These are phyloP conservation scores for Hyphopichia pseudoburtonii DNA, from an alignment of 1,139 yeast species.

Conservation along the genomic window DNA sequence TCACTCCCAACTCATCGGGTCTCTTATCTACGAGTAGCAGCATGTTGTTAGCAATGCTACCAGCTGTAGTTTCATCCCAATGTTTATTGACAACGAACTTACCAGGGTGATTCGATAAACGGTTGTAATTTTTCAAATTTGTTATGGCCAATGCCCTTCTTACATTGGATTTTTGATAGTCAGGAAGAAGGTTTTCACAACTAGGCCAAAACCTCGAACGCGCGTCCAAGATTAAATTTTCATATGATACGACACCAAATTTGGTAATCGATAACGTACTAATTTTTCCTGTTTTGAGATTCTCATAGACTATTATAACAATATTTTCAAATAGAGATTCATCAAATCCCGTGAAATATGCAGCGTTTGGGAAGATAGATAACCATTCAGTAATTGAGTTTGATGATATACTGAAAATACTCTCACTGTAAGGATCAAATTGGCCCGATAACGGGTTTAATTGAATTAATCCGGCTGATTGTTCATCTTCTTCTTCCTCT, in stretches of 20 bases:
- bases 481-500: background rate
- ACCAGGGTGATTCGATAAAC: slow-evolving; percentile 39
- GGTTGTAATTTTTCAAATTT: slow-evolving; percentile 64
- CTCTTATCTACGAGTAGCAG: slow-evolving; percentile 44
- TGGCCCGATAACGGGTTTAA: slow-evolving; percentile 20
- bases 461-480: slow-evolving; percentile 1
- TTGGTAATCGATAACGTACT: slow-evolving; percentile 65
- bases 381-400: slow-evolving; percentile 31
- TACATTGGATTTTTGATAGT: slow-evolving; percentile 55
- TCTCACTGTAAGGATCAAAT: slow-evolving; percentile 15
- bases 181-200: slow-evolving; percentile 61
- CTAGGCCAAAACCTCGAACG: slow-evolving; percentile 78
- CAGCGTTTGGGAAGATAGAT: slow-evolving; percentile 49
- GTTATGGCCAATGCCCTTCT: slow-evolving; percentile 78
- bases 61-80: slow-evolving; percentile 82
- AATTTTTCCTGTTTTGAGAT: slow-evolving; percentile 44
- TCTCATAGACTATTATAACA: slow-evolving; percentile 54
- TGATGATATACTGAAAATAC: slow-evolving; percentile 2
- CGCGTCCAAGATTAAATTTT: slow-evolving; percentile 58
- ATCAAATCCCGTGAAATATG: slow-evolving; percentile 57
- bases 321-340: slow-evolving; percentile 50
- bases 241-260: slow-evolving; percentile 66
- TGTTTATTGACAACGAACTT: slow-evolving; percentile 17
- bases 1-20: slow-evolving; percentile 59
- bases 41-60: slow-evolving; percentile 67